Evolutionary conservation across 169 alveolate genomes (phyloP).

Genomic region (Ichthyophthirius multifiliis): DNA sequence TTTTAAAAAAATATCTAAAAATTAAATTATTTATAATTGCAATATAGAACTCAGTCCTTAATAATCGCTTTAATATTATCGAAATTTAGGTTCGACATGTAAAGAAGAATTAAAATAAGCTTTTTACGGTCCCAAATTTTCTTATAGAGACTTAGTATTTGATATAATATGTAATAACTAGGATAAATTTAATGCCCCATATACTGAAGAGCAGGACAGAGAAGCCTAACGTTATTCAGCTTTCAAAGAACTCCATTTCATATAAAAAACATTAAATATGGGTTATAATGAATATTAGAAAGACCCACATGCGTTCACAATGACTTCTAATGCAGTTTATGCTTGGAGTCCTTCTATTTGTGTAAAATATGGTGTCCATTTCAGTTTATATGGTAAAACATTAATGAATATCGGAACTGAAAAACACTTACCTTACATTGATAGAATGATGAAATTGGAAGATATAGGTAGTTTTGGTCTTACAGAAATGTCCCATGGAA

Average conservation of each 20-base stretch:
- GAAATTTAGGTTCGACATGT: no score
- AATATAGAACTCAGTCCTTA: no score
- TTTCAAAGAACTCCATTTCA: conserved; percentile 20
- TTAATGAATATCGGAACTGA: conserved; percentile 67
- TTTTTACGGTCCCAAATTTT: conserved; percentile 8
- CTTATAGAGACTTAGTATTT: neutral
- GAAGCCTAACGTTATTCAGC: conserved; percentile 30
- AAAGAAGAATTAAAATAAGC: no score
- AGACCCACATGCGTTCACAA: conserved; percentile 28
- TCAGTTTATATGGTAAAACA: conserved; percentile 45
- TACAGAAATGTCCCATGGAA: conserved; percentile 86
- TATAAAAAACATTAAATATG: conserved; percentile 6
- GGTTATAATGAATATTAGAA: conserved; percentile 15
- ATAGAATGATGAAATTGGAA: conserved; percentile 12
- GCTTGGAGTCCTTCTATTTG: conserved; percentile 28
- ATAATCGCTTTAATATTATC: no score
- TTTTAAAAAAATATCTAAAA: no score
- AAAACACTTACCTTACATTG: conserved; percentile 44
- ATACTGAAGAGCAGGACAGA: conserved; percentile 14
- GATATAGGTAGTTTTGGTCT: conserved; percentile 78
- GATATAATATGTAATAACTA: neutral
- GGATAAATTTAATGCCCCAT: conserved; percentile 1
- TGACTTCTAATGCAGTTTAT: conserved; percentile 30
- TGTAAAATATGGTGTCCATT: conserved; percentile 44
- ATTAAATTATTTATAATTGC: no score